phyloP scores from a whole-genome alignment of 495 filamentous ascomycete genomes.

The Friedmanniomyces endolithicus region DNA sequence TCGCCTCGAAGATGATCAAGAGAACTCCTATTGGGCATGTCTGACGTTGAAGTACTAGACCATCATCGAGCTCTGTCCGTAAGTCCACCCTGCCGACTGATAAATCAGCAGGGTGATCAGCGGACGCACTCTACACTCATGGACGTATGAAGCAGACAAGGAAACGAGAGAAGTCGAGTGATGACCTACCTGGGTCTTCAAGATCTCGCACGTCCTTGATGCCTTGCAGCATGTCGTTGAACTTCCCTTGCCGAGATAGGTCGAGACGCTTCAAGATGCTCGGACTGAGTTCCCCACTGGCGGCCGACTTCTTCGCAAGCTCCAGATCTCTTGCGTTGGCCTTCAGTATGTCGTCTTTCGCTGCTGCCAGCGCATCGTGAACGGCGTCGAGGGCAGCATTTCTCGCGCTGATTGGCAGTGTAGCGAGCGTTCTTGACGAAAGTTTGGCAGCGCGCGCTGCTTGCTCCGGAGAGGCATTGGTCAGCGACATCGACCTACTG shows the following conservation, averaged over 20 bases:
- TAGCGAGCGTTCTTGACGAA: constrained; percentile 29
- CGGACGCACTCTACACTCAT: background rate
- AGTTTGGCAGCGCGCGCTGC: constrained; percentile 29
- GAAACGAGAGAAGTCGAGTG: background rate
- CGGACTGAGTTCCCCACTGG: constrained; percentile 60
- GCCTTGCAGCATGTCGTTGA: constrained; percentile 93
- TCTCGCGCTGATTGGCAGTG: constrained; percentile 36
- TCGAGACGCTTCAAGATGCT: constrained; percentile 88
- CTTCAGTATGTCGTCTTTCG: constrained; percentile 61
- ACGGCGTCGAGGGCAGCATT: constrained; percentile 78
- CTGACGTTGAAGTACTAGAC: constrained; percentile 68
- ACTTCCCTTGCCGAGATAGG: constrained; percentile 74
- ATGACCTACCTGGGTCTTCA: constrained; percentile 66
- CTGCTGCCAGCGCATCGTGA: constrained; percentile 52
- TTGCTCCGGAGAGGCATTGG: constrained; percentile 31
- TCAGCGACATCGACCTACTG: constrained; percentile 30
- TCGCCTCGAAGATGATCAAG: constrained; percentile 94
- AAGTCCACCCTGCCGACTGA: constrained; percentile 69
- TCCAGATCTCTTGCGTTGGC: constrained; percentile 77
- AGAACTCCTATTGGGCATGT: constrained; percentile 92
- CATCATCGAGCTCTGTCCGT: constrained; percentile 79
- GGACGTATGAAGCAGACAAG: background rate
- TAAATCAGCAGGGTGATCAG: constrained; percentile 18
- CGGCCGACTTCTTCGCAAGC: constrained; percentile 56
- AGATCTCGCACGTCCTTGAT: constrained; percentile 80